These are phyloP conservation scores for Tulasnella sp. DNA, from an alignment of 768 basidiomycete species.

Conservation along the genomic window DNA sequence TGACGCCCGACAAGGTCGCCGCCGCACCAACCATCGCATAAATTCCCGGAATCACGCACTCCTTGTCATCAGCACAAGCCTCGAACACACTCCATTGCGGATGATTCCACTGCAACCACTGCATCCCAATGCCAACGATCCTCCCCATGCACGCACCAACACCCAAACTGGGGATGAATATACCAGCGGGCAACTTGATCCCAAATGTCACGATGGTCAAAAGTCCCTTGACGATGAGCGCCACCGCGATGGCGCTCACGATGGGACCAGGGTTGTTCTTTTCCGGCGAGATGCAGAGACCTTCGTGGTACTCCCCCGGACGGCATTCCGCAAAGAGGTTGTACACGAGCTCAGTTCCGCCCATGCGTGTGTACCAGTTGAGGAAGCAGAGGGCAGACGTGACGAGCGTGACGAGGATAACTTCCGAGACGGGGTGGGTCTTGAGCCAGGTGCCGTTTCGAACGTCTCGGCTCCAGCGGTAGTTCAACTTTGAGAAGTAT, in stretches of 20 bases:
- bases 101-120: slow-evolving; percentile 55
- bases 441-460: slow-evolving; percentile 74
- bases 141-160: slow-evolving; percentile 92
- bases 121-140: slow-evolving; percentile 69
- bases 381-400: slow-evolving; percentile 74
- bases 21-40: slow-evolving; percentile 96
- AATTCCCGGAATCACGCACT: slow-evolving; percentile 79
- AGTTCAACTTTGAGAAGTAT: slow-evolving; percentile 83
- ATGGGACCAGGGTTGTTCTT: slow-evolving; percentile 34
- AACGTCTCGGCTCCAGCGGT: slow-evolving; percentile 77
- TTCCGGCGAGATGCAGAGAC: slow-evolving; percentile 58
- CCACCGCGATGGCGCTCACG: slow-evolving; percentile 50
- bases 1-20: slow-evolving; percentile 89
- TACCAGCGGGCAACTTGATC: slow-evolving; percentile 83
- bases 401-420: slow-evolving; percentile 63
- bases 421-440: slow-evolving; percentile 70
- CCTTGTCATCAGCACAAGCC: slow-evolving; percentile 45
- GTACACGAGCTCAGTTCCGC: slow-evolving; percentile 90
- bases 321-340: slow-evolving; percentile 83
- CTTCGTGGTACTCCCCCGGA: slow-evolving; percentile 42
- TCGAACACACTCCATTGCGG: slow-evolving; percentile 53
- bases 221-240: slow-evolving; percentile 69
- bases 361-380: slow-evolving; percentile 86
- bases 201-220: slow-evolving; percentile 88
- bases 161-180: slow-evolving; percentile 92